Percentiles rank a stretch among this genome's conserved stretches.
These are phyloP conservation scores for Atkinsonella texensis DNA, from an alignment of 2,329 filamentous ascomycete species.

Conservation along the genomic window DNA sequence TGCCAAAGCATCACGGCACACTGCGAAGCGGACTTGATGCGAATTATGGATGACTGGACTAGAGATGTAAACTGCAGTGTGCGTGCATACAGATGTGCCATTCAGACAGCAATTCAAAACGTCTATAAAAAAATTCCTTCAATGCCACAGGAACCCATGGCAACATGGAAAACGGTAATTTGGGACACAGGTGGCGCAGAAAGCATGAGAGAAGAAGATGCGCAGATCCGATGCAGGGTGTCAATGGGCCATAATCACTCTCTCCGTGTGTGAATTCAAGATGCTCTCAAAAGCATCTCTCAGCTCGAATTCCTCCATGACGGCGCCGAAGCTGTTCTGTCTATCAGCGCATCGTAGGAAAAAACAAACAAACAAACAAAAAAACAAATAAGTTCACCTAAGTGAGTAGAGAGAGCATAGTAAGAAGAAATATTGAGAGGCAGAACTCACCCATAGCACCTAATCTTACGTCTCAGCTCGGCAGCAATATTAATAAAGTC, in stretches of 20 bases:
- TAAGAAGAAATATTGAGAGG: background rate
- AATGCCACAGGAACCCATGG: background rate
- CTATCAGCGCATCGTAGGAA: background rate
- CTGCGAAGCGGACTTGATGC: no score
- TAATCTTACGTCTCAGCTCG: constrained; percentile 66
- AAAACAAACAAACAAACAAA: no score
- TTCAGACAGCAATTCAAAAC: background rate
- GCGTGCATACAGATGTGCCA: background rate
- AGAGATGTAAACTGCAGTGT: background rate
- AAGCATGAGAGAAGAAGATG: background rate
- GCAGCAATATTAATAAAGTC: constrained; percentile 64
- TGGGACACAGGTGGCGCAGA: background rate
- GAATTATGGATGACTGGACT: no score
- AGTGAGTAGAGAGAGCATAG: background rate
- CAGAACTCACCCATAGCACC: constrained; percentile 74
- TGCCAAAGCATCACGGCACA: background rate
- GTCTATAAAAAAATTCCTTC: background rate
- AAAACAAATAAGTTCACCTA: background rate
- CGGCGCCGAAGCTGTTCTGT: constrained; percentile 43
- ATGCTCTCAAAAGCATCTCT: constrained; percentile 65
- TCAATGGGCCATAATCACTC: constrained; percentile 9
- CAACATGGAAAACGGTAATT: background rate
- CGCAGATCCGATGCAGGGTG: background rate
- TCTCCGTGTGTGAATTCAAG: constrained; percentile 11
- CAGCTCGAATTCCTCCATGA: constrained; percentile 57